These are phyloP conservation scores for Bipolaris cookei DNA, from an alignment of 2,329 filamentous ascomycete genomes.

Conservation along the genomic window DNA sequence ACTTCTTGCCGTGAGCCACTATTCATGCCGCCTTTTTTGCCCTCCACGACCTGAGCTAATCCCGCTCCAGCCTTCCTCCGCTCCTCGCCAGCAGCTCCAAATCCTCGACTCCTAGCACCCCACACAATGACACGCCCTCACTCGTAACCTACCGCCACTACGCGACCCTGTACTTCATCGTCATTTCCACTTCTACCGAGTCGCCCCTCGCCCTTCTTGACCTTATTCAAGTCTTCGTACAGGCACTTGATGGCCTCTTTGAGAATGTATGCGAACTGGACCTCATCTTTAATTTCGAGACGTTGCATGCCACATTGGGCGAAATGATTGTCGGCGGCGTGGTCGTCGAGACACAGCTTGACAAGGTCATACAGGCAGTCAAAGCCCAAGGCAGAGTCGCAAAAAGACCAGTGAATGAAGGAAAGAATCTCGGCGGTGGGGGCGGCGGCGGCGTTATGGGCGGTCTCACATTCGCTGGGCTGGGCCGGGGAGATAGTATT, in stretches of 20 bases:
- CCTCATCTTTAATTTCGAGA: conserved; percentile 99
- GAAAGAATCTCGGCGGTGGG: conserved; percentile 44
- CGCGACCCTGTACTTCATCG: conserved; percentile 96
- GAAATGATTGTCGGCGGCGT: conserved; percentile 97
- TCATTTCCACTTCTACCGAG: conserved; percentile 96
- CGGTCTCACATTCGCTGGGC: conserved; percentile 32
- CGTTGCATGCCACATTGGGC: conserved; percentile 83
- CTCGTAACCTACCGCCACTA: conserved; percentile 98
- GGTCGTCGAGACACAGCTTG: conserved; percentile 88
- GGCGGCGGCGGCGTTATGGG: conserved; percentile 24
- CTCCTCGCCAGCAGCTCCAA: conserved; percentile 61
- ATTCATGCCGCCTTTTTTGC: conserved; percentile 6
- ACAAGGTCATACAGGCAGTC: conserved; percentile 86
- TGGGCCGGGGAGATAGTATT: conserved; percentile 42
- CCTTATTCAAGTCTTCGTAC: conserved; percentile 97
- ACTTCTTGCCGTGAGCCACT: conserved; percentile 77
- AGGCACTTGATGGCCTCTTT: conserved; percentile 91
- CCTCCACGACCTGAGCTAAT: conserved; percentile 42
- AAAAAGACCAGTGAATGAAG: conserved; percentile 79
- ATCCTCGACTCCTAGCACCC: conserved; percentile 57
- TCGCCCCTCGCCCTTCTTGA: conserved; percentile 94
- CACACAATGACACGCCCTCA: conserved; percentile 86
- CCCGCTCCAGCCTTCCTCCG: conserved; percentile 69
- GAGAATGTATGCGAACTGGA: conserved; percentile 99
- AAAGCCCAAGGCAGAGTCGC: conserved; percentile 75